Percentiles rank a stretch among this genome's conserved stretches.
These are phyloP conservation scores for Jamesozyma hellenica DNA, from an alignment of 805 yeast genomes.

Conservation along the genomic window DNA sequence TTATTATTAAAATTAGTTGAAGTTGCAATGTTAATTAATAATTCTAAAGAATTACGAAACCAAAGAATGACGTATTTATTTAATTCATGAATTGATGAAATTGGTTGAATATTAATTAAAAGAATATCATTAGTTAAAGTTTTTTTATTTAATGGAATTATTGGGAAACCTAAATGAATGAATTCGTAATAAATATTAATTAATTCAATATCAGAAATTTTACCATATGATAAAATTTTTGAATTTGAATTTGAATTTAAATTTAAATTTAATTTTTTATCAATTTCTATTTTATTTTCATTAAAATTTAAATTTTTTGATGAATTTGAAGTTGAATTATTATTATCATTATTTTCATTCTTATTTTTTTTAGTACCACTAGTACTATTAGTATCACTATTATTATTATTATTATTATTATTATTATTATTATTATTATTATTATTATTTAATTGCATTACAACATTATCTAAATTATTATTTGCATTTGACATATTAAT, in stretches of 20 bases:
- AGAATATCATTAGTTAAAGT: constrained; percentile 25
- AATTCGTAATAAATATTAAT: constrained; percentile 40
- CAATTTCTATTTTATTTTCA: too few relatives aligned
- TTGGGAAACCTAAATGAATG: constrained; percentile 32
- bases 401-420: background rate
- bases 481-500: too few relatives aligned
- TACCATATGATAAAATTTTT: constrained; percentile 16
- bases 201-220: constrained; percentile 30
- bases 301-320: background rate
- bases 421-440: too few relatives aligned
- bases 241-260: too few relatives aligned
- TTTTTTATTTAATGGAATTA: constrained; percentile 30
- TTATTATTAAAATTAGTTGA: constrained; percentile 8
- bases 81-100: constrained; percentile 24
- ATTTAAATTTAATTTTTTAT: too few relatives aligned
- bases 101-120: constrained; percentile 24
- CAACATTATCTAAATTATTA: too few relatives aligned
- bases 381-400: background rate
- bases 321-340: too few relatives aligned
- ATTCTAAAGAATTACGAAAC: constrained; percentile 28
- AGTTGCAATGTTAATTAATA: constrained; percentile 22
- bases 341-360: background rate
- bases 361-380: background rate
- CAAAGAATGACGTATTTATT: constrained; percentile 25
- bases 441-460: too few relatives aligned